Base-by-base conservation (phyloP, 768 basidiomycete genomes). In the Chalciporus chontae region DNA sequence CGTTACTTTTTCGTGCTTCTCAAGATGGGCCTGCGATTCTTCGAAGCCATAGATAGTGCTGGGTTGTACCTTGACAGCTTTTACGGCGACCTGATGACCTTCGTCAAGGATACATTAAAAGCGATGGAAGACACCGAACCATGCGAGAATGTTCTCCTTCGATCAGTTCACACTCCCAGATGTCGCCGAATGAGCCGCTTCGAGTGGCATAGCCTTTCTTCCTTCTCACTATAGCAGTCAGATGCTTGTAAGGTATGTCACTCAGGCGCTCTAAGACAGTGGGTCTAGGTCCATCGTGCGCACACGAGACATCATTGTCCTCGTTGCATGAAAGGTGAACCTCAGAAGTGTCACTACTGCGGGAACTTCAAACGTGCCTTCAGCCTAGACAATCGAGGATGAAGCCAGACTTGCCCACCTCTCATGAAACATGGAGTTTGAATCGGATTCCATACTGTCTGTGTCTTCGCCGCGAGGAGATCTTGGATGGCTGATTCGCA, bases 81-180 rank as follows among this genome's bases (percentile, higher is more conserved):
- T 64, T 21, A 63, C 62, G 3, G 61, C 62, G 3, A 63, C 48
- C 59, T 64, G 17, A 8, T 43, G 11, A 23, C 4, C 24, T 17
- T 40, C 1, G 29, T 53, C 21, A 51, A 34, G 9, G 10, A 17
- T 19, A 7, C 19, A 13, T 11, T 9, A 24, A 31, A 47, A 37
- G n/a, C 9, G 11, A 4, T 24, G 1, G 3, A 40, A 34, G 9
- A 8, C 18, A 19, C 19, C 45, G 19, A 19, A 62, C 61, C 48
- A 42, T 46, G 2, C 37, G 50, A 27, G 21, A 19, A 14, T 41
- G 29, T 18, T 19, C 40, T n/a, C 29, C 46, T n/a, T 38, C 50
- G 18, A 54, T 42, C 19, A 63, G 38, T n/a, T 57, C 53, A 9
- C 64, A 68, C 43, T 54, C 48, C 55, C 61, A 65, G 24, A 65